A percentile compares a stretch with the other conserved stretches of the same genome.
These are phyloP conservation scores for Aureobasidium sp. DNA, from an alignment of 2,329 filamentous ascomycete genomes.

Conservation along the genomic window DNA sequence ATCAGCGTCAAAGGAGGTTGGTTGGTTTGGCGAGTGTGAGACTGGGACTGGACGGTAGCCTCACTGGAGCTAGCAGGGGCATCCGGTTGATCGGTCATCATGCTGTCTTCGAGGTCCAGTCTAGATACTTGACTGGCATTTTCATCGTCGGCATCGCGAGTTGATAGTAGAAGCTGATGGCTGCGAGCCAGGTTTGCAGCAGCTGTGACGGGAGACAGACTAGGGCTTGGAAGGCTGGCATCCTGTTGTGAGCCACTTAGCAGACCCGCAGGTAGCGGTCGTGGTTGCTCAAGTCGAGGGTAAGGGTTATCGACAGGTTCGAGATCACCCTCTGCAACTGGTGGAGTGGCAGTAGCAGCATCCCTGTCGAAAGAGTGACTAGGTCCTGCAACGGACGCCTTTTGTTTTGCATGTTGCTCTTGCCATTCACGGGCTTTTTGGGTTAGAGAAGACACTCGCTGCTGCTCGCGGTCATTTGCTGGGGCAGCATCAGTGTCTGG, in stretches of 20 bases:
- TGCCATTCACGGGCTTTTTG: constrained; percentile 10
- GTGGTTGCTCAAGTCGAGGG: constrained; percentile 10
- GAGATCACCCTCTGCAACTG: constrained; percentile 62
- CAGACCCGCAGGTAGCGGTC: constrained; percentile 40
- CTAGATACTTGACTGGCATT: constrained; percentile 24
- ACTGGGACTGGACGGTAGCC: neutral
- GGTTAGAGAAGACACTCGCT: neutral
- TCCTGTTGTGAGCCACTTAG: constrained; percentile 71
- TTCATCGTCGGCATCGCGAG: constrained; percentile 18
- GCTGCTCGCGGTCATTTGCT: neutral
- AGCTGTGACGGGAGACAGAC: constrained; percentile 80
- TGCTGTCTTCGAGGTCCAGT: constrained; percentile 24
- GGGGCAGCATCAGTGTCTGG: constrained; percentile 24
- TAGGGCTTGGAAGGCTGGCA: constrained; percentile 87
- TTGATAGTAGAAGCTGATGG: constrained; percentile 12
- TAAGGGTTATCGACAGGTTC: constrained; percentile 39
- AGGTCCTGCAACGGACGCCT: neutral
- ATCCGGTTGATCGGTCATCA: neutral
- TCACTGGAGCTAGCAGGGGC: neutral
- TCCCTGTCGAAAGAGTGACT: neutral
- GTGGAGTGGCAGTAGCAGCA: constrained; percentile 54
- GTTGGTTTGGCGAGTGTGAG: neutral
- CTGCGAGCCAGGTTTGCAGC: constrained; percentile 52
- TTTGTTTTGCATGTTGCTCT: constrained; percentile 6
- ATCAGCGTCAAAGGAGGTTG: constrained; percentile 37